Base-by-base conservation (phyloP, 75 land plant genomes). In the Pinus albicaulis region DNA sequence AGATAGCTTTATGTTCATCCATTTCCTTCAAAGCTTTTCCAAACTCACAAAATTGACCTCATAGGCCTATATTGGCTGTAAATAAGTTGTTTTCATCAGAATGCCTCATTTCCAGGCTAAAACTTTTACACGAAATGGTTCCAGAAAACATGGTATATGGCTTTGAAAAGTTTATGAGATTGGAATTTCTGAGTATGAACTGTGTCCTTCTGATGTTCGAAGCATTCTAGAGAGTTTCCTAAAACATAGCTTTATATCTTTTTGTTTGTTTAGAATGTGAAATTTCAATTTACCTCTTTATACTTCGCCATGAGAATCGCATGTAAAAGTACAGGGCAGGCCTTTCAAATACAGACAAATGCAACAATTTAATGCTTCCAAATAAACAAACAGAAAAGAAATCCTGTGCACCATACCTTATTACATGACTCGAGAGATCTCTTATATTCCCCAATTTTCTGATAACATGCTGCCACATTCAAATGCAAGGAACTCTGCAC, bases 391-490 rank as follows among this genome's bases (percentile, higher is more conserved):
- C 68, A 64, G 19, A 58, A 58, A 64, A 31, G 19, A 20, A 64
- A 12, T 31, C 20, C 36, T 64, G 34, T 63, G 20, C 5, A 64
- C 38, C 82, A 66, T 83, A 82, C 99, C 95, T 96, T 93, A 56
- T 96, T 93, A 68, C 95, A 94, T 56, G 93, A 72, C 76, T 96
- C 99, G 62, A 92, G 88, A 70, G 92, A 90, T 74, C 94, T 96
- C 31, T 82, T 85, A 81, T 83, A 76, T 57, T 93, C 97, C 65
- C 86, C 91, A 82, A 89, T 66, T 75, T 94, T 96, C 78, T 92
- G 90, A 24, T 83, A 85, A 84, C 99, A 96, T 2, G 99, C 99
- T 36, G 99, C 99, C 34, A 96, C 90, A 80, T 96, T 96, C 55
- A 96, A 90, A 62, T 94, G 91, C 70, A 96, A 76, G 55, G 83